Evolutionary conservation across 179 eudicot species (phyloP).

Genomic region (Heliamphora pulchella): DNA sequence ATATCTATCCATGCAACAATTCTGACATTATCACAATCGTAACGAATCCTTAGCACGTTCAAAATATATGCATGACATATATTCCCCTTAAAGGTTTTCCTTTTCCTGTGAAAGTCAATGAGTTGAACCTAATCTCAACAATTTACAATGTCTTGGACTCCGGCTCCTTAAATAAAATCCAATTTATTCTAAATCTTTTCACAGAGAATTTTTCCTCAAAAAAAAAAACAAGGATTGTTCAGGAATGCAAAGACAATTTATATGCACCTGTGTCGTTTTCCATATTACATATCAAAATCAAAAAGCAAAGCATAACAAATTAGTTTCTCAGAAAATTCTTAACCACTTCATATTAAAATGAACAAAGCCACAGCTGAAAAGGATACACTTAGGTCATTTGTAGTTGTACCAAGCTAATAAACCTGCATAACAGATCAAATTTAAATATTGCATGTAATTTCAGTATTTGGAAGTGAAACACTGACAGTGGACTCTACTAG

Average conservation of each 20-base stretch:
- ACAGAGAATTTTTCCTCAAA: not conserved
- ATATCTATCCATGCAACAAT: not conserved
- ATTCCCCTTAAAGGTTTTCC: not conserved
- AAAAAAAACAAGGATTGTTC: not conserved
- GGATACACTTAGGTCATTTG: not conserved
- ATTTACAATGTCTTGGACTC: not conserved
- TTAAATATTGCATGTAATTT: not conserved
- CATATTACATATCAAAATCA: not conserved
- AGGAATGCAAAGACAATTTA: not conserved
- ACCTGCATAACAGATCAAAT: not conserved
- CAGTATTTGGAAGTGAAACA: not conserved
- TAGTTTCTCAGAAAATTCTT: not conserved
- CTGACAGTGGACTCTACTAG: not conserved
- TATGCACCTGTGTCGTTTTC: no score
- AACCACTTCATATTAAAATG: not conserved
- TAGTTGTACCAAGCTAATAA: not conserved
- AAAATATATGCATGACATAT: not conserved
- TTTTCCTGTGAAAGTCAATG: not conserved
- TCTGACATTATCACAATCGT: not conserved
- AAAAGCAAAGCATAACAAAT: not conserved
- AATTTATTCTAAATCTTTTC: not conserved
- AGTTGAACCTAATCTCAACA: constrained; percentile 2
- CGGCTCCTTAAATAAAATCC: not conserved
- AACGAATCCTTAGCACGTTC: not conserved
- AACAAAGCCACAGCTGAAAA: not conserved